Conservation (phyloP, 2,329 filamentous ascomycete genomes). For the Fusarium sororula region DNA sequence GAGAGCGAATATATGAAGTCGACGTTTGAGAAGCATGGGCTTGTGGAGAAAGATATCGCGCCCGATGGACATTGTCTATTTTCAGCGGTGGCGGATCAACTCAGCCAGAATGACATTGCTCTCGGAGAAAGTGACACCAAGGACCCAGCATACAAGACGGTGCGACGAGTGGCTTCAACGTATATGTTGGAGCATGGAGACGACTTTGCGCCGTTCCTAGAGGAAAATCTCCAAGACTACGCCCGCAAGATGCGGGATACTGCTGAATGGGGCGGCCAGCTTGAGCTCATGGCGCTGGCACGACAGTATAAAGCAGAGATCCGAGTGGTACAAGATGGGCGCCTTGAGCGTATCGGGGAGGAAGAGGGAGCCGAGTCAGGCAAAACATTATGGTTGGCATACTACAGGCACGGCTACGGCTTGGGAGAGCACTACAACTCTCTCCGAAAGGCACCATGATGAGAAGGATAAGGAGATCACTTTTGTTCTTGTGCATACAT, state of each 20-base stretch:
- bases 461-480: constrained; percentile 25
- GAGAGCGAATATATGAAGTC: constrained; percentile 77
- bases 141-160: constrained; percentile 66
- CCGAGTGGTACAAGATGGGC: constrained; percentile 84
- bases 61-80: constrained; percentile 97
- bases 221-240: constrained; percentile 80
- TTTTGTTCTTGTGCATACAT: constrained; percentile 35
- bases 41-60: constrained; percentile 80
- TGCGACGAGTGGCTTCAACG: constrained; percentile 76
- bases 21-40: constrained; percentile 68
- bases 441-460: constrained; percentile 60
- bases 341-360: constrained; percentile 75
- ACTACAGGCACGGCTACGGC: constrained; percentile 93
- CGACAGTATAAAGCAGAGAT: constrained; percentile 83
- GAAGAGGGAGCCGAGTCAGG: constrained; percentile 61
- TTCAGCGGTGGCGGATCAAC: constrained; percentile 87
- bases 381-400: constrained; percentile 81
- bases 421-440: constrained; percentile 98
- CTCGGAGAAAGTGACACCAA: constrained; percentile 41
- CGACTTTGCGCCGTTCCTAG: constrained; percentile 87
- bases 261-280: constrained; percentile 94
- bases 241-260: constrained; percentile 82
- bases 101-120: constrained; percentile 63
- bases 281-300: constrained; percentile 88
- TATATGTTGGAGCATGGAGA: constrained; percentile 80